These are phyloP conservation scores for Elsinoe ampelina DNA, from an alignment of 2,329 filamentous ascomycete genomes.

Conservation along the genomic window DNA sequence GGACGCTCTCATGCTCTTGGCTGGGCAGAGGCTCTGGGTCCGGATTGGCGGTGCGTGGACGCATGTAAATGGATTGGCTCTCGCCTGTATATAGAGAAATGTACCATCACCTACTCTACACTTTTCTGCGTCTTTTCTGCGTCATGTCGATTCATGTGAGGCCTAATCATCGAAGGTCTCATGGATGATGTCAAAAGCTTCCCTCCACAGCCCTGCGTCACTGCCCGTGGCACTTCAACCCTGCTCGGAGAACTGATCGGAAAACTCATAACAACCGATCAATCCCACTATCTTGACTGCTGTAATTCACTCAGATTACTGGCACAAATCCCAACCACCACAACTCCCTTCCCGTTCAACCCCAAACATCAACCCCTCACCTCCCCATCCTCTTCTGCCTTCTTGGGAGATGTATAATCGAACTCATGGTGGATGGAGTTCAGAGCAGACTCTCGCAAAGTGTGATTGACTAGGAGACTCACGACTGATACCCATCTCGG, in stretches of 20 bases:
- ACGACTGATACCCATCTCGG: neutral
- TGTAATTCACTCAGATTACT: no score
- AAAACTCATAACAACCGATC: no score
- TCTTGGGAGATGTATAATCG: neutral
- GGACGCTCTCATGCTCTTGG: neutral
- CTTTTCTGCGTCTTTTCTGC: no score
- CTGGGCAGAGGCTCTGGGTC: no score
- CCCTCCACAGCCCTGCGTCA: no score
- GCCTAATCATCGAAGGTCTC: no score
- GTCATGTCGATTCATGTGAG: no score
- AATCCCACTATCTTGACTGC: no score
- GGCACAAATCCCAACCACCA: neutral
- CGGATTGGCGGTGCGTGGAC: neutral
- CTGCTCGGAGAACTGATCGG: no score
- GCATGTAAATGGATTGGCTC: neutral
- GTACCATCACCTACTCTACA: neutral
- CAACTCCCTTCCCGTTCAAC: slow-evolving; percentile 12
- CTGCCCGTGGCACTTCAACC: no score
- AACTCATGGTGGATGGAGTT: neutral
- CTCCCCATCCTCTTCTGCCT: slow-evolving; percentile 20
- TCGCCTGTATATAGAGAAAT: neutral
- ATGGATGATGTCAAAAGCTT: no score
- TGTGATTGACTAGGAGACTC: neutral
- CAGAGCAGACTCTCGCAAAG: neutral
- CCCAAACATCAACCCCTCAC: slow-evolving; percentile 23